Evolutionary conservation across 192 early-diverging fungal species (phyloP), one percentile per base, ranked within the genome.

Genomic region (Geranomyces michiganensis): DNA sequence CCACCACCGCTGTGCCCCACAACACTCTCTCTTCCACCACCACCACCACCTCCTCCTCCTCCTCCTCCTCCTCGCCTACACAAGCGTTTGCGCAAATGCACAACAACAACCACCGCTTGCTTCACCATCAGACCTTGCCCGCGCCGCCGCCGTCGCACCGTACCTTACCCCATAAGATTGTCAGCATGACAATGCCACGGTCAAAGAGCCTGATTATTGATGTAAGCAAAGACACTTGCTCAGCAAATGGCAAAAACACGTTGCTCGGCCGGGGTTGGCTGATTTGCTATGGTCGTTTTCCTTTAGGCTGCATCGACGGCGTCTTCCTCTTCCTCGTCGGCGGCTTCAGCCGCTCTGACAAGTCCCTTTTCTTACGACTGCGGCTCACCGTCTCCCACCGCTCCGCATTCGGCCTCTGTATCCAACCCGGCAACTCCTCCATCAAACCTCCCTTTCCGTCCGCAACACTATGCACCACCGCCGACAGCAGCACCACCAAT

Each of bases 141-240:
- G 36, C 5, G 5, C 36, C 36, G 10, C 36, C 36, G 10, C 36
- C 36, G 36, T 41, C 36, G 3, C 36, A 41, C 36, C 36, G 36
- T 10, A 3, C 10, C 10, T 10, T 10, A 41, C 36, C 36, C 10
- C 36, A 41, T 10, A 41, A 41, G 36, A 41, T 41, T 10, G 36
- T 17, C 51, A 53, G 51, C 51, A 3, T 24, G 7, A 53, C 51
- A 3, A 53, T 60, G 31, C 58, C 58, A 7, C 22, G 58, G 5
- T 60, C 58, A 26, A 60, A 32, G 58, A 60, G 58, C 29, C 31
- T 60, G 6, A 29, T 60, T 17, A 33, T 60, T 29, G 58, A 60
- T 7, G 58, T 60, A 32, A 17, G 3, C 15, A 31, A 30, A n/a
- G n/a, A n/a, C 29, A 8, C 29, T 8, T 29, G 21, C 31, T 32